Percentiles rank a stretch among this genome's conserved stretches.
Evolutionary conservation across 495 filamentous ascomycete species (phyloP).

Genomic region (Penicillium longicatenatum): DNA sequence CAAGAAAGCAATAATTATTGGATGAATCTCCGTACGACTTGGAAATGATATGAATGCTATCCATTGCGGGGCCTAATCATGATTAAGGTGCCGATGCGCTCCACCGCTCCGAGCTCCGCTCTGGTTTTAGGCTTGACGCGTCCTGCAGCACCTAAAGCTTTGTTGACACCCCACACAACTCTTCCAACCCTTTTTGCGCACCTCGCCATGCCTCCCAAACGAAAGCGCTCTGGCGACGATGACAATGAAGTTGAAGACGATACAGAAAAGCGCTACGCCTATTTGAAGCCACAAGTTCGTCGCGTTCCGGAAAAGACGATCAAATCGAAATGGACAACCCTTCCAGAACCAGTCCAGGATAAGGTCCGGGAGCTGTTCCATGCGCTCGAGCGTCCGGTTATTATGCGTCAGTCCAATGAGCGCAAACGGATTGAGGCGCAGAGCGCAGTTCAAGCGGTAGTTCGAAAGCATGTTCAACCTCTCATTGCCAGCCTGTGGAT

Average conservation of each 20-base stretch:
- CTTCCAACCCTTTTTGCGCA: background rate
- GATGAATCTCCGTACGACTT: too few relatives aligned
- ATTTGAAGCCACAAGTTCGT: slow-evolving; percentile 52
- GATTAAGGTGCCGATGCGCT: slow-evolving; percentile 2
- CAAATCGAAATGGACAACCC: slow-evolving; percentile 59
- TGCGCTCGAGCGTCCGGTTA: slow-evolving; percentile 56
- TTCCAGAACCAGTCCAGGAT: slow-evolving; percentile 52
- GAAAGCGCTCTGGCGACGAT: slow-evolving; percentile 34
- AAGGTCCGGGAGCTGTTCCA: slow-evolving; percentile 56
- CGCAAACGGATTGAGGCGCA: slow-evolving; percentile 59
- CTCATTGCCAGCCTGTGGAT: background rate
- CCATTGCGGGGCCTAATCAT: background rate
- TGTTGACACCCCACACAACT: background rate
- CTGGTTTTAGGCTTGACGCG: slow-evolving; percentile 22
- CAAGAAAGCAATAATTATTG: too few relatives aligned
- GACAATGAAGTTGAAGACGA: slow-evolving; percentile 21
- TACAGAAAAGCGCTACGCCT: slow-evolving; percentile 39
- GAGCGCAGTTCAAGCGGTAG: slow-evolving; percentile 48
- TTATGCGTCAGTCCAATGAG: slow-evolving; percentile 56
- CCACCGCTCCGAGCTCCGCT: slow-evolving; percentile 4
- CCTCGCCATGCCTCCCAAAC: slow-evolving; percentile 38
- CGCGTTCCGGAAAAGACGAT: slow-evolving; percentile 58
- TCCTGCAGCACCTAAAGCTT: background rate
- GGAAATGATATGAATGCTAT: background rate
- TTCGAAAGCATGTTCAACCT: slow-evolving; percentile 41